Evolutionary conservation across 345 rosid genomes (phyloP).

Genomic region (Moricandia moricandioides): DNA sequence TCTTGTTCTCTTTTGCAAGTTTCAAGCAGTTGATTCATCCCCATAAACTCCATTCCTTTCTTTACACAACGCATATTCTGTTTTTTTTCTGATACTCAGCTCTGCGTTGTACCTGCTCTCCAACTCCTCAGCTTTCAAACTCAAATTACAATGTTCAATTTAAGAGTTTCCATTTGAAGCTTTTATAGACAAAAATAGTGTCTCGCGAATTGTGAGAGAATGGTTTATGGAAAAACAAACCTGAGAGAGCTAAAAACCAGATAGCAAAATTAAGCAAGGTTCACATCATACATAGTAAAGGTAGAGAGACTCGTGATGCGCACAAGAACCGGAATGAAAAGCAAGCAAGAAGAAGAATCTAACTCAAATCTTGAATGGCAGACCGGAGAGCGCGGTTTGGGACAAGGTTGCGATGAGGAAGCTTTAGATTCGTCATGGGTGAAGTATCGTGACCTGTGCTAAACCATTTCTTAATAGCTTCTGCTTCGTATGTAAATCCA

Average conservation of each 20-base stretch:
- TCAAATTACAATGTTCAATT: not conserved
- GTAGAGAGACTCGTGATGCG: too few species aligned
- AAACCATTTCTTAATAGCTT: conserved; percentile 55
- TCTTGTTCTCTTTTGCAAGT: conserved; percentile 1
- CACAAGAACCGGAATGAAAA: too few species aligned
- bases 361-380: conserved; percentile 35
- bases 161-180: conserved; percentile 1
- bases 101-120: too few species aligned
- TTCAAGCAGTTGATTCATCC: not conserved
- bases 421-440: conserved; percentile 51
- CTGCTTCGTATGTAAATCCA: conserved; percentile 65
- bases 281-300: not conserved
- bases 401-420: conserved; percentile 43
- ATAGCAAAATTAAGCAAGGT: not conserved
- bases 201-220: not conserved
- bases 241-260: not conserved
- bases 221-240: not conserved
- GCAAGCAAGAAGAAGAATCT: not conserved
- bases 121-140: not conserved
- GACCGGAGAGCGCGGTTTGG: conserved; percentile 66
- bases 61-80: too few species aligned
- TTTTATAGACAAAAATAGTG: not conserved
- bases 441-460: conserved; percentile 49
- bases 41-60: conserved; percentile 2
- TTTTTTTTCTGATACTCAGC: too few species aligned